Percentiles rank a stretch among this genome's conserved stretches.
phyloP scores from a whole-genome alignment of 495 filamentous ascomycete genomes.

The Astrothelium subdiscretum region DNA sequence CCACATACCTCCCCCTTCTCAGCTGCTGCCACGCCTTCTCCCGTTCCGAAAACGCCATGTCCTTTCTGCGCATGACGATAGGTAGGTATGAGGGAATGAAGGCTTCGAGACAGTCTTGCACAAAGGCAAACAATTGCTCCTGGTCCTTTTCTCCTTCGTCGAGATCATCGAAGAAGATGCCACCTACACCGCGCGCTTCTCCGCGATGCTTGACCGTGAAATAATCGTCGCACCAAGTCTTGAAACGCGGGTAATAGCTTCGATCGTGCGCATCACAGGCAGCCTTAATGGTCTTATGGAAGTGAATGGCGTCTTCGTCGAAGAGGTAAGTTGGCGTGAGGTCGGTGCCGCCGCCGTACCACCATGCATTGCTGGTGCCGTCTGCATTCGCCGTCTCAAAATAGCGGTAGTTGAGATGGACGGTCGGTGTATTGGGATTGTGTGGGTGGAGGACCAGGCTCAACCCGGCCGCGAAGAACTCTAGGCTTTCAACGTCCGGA shows the following conservation, averaged over 20 bases:
- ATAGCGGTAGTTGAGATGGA: slow-evolving; percentile 98
- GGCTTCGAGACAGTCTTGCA: slow-evolving; percentile 67
- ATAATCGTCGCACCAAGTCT: slow-evolving; percentile 97
- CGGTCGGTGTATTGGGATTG: slow-evolving; percentile 94
- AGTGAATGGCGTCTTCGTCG: slow-evolving; percentile 92
- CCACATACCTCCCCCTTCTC: slow-evolving; percentile 83
- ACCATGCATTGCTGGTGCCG: slow-evolving; percentile 73
- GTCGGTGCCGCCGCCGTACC: slow-evolving; percentile 95
- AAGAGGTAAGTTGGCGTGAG: slow-evolving; percentile 90
- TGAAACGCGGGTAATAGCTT: slow-evolving; percentile 88
- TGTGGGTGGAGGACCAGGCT: slow-evolving; percentile 84
- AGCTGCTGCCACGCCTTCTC: slow-evolving; percentile 98
- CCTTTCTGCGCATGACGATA: slow-evolving; percentile 75
- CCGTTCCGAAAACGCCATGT: slow-evolving; percentile 71
- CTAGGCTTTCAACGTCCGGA: slow-evolving; percentile 61
- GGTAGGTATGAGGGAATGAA: slow-evolving; percentile 90
- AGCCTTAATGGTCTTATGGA: slow-evolving; percentile 86
- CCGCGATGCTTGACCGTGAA: slow-evolving; percentile 85
- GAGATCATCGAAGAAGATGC: slow-evolving; percentile 98
- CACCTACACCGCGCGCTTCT: slow-evolving; percentile 82
- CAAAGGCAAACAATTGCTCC: slow-evolving; percentile 86
- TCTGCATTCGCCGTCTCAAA: slow-evolving; percentile 82
- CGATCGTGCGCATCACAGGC: slow-evolving; percentile 90
- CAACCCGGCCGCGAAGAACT: slow-evolving; percentile 90
- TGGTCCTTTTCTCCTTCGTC: slow-evolving; percentile 79